Conservation (phyloP, 1,284 basidiomycete species). For the Apiotrichum sp. region DNA sequence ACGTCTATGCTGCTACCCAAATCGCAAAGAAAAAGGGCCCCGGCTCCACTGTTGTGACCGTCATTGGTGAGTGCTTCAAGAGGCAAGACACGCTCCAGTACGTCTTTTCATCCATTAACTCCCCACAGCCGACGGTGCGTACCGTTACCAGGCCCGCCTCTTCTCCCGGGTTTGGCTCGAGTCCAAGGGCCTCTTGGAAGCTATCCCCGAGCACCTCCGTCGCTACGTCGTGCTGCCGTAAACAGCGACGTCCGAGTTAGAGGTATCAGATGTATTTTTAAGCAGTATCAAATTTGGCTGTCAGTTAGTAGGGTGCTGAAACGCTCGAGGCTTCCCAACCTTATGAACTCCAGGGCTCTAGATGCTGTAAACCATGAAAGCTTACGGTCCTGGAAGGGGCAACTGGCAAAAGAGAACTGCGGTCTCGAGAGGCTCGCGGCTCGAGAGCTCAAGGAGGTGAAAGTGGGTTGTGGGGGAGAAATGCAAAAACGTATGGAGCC, state of each 20-base stretch:
- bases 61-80: conserved; percentile 50
- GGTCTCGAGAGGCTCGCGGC: too few relatives aligned
- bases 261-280: not conserved
- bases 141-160: conserved; percentile 79
- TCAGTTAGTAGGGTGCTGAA: too few relatives aligned
- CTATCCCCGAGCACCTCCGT: conserved; percentile 73
- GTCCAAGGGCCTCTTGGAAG: conserved; percentile 68
- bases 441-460: too few relatives aligned
- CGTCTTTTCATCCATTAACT: too few relatives aligned
- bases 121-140: conserved; percentile 5
- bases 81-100: not conserved
- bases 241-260: not conserved
- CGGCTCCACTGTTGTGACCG: conserved; percentile 77
- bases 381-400: too few relatives aligned
- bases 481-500: conserved; percentile 3
- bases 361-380: too few relatives aligned
- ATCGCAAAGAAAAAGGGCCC: conserved; percentile 75
- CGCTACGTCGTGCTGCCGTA: conserved; percentile 76
- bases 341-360: too few relatives aligned
- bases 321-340: too few relatives aligned
- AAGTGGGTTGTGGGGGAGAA: too few relatives aligned
- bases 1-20: conserved; percentile 88
- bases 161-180: conserved; percentile 95
- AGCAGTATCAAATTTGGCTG: not conserved
- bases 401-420: too few relatives aligned